Percentiles rank a stretch among this genome's conserved stretches.
phyloP scores from a whole-genome alignment of 768 basidiomycete genomes.

The Hericium erinaceus region DNA sequence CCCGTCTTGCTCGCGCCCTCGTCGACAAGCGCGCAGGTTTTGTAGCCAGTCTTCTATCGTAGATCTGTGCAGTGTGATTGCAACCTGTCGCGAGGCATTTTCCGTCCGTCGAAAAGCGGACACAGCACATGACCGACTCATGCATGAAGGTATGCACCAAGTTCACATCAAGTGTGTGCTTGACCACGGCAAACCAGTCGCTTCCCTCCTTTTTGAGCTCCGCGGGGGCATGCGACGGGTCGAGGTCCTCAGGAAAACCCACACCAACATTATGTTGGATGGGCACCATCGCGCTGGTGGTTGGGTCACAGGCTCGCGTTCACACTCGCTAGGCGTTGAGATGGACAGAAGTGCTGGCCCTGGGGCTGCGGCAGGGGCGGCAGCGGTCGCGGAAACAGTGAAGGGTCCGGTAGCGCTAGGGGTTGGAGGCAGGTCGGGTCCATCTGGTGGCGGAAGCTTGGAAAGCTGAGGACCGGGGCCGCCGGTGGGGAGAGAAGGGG shows the following conservation, averaged over 20 bases:
- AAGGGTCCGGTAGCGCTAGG: slow-evolving; percentile 14
- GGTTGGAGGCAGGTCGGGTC: slow-evolving; percentile 13
- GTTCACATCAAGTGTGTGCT: slow-evolving; percentile 67
- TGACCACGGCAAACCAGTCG: slow-evolving; percentile 84
- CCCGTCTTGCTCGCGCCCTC: slow-evolving; percentile 63
- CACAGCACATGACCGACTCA: slow-evolving; percentile 90
- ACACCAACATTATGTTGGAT: slow-evolving; percentile 8
- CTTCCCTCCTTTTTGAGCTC: slow-evolving; percentile 64
- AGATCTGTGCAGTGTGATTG: slow-evolving; percentile 95
- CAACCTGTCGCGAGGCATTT: slow-evolving; percentile 92
- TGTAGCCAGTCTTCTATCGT: slow-evolving; percentile 78
- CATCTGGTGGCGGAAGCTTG: slow-evolving; percentile 9
- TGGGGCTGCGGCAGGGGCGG: not conserved
- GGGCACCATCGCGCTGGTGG: slow-evolving; percentile 9
- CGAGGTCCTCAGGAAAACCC: slow-evolving; percentile 40
- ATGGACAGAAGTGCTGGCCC: too few relatives aligned
- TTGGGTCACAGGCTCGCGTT: not conserved
- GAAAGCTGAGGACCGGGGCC: slow-evolving; percentile 3
- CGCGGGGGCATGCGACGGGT: slow-evolving; percentile 35
- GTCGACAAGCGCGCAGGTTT: slow-evolving; percentile 75
- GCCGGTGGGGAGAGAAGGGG: slow-evolving; percentile 10
- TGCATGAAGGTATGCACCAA: slow-evolving; percentile 85
- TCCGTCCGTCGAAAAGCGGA: slow-evolving; percentile 90
- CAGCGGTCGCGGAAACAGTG: not conserved
- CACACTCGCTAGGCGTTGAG: not conserved